Evolutionary conservation across 495 filamentous ascomycete species (phyloP).

Genomic region (Cryomyces antarcticus): DNA sequence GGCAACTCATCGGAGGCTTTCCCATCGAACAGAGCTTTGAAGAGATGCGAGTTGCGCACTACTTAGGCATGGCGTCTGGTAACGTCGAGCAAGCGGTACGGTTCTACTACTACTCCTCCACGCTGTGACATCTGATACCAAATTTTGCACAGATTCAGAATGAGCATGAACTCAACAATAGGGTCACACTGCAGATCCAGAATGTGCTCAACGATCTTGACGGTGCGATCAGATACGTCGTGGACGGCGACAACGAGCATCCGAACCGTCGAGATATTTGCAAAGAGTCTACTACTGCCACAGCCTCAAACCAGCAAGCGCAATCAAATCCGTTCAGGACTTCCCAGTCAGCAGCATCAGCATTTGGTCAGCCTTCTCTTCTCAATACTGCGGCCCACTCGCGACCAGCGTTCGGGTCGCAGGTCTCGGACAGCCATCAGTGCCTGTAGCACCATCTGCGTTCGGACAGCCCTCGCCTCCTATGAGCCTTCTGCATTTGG

Average conservation of each 20-base stretch:
- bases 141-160: slow-evolving; percentile 29
- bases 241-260: slow-evolving; percentile 47
- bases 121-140: background rate
- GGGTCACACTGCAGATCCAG: slow-evolving; percentile 49
- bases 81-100: slow-evolving; percentile 42
- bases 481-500: slow-evolving; percentile 9
- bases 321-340: slow-evolving; percentile 3
- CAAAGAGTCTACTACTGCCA: slow-evolving; percentile 15
- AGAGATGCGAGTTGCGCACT: slow-evolving; percentile 53
- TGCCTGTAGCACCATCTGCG: slow-evolving; percentile 1
- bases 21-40: slow-evolving; percentile 68
- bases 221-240: slow-evolving; percentile 51
- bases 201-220: slow-evolving; percentile 41
- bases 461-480: slow-evolving; percentile 6
- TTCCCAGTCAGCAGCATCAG: slow-evolving; percentile 1
- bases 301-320: slow-evolving; percentile 7
- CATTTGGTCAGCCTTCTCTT: slow-evolving; percentile 12
- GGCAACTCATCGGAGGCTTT: slow-evolving; percentile 59
- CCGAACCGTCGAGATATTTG: slow-evolving; percentile 63
- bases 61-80: slow-evolving; percentile 33
- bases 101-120: background rate
- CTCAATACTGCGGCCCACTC: no score
- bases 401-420: no score
- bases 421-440: background rate
- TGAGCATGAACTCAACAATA: slow-evolving; percentile 33